A percentile compares a stretch with the other conserved stretches of the same genome.
phyloP scores from a whole-genome alignment of 805 yeast species.

The Kodamaea jinghongensis region DNA sequence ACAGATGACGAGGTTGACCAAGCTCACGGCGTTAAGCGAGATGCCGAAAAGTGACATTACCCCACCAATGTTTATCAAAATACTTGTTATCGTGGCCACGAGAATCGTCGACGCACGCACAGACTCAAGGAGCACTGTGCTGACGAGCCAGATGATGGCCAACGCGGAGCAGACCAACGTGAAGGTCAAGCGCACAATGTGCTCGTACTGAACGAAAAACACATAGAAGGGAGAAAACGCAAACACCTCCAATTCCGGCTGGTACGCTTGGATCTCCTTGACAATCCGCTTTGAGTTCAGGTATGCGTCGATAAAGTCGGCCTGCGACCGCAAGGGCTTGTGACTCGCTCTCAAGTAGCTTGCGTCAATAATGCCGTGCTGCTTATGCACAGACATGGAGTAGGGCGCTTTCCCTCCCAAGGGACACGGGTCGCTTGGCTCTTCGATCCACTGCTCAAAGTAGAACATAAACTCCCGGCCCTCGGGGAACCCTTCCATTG shows the following conservation, averaged over 20 bases:
- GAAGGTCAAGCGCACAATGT: conserved; percentile 60
- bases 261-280: conserved; percentile 46
- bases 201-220: conserved; percentile 82
- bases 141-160: conserved; percentile 47
- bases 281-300: conserved; percentile 67
- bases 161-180: conserved; percentile 53
- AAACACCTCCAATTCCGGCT: conserved; percentile 52
- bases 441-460: conserved; percentile 79
- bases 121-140: conserved; percentile 66
- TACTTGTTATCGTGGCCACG: conserved; percentile 56
- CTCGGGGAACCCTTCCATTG: conserved; percentile 83
- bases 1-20: conserved; percentile 90
- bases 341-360: conserved; percentile 82
- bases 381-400: conserved; percentile 51
- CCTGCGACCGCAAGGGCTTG: conserved; percentile 72
- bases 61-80: conserved; percentile 74
- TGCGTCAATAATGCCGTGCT: conserved; percentile 42
- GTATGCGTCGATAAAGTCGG: conserved; percentile 80
- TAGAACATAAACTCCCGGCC: conserved; percentile 65
- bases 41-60: conserved; percentile 73
- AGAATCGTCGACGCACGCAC: conserved; percentile 34
- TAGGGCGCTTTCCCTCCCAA: conserved; percentile 95
- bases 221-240: conserved; percentile 94
- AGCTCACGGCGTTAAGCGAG: conserved; percentile 80
- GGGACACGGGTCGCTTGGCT: conserved; percentile 87